Percentiles rank a stretch among this genome's conserved stretches.
These are phyloP conservation scores for Crithidia mellificae DNA, from an alignment of 208 protist species.

Conservation along the genomic window DNA sequence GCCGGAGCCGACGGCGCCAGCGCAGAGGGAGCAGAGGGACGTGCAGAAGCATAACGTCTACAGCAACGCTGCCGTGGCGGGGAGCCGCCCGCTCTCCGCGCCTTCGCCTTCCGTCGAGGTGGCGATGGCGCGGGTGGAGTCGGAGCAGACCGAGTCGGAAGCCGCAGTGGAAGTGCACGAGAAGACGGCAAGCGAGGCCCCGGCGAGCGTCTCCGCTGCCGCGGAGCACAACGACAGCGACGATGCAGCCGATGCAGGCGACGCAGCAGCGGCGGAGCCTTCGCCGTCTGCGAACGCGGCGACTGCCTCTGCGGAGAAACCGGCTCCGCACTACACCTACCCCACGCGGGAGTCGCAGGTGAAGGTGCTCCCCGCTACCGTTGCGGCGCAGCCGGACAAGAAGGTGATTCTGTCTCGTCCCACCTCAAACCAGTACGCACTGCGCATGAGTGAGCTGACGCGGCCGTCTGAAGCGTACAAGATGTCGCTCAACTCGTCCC, in stretches of 20 bases:
- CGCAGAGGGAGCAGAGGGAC: background rate
- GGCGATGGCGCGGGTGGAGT: background rate
- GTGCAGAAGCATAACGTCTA: background rate
- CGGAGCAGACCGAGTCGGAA: background rate
- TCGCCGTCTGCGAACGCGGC: background rate
- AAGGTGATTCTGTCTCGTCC: conserved; percentile 28
- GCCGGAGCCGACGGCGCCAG: background rate
- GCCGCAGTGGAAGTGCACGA: background rate
- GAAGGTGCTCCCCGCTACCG: conserved; percentile 8
- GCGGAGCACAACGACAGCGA: too few relatives aligned
- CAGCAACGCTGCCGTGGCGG: background rate
- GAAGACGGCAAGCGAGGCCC: too few relatives aligned
- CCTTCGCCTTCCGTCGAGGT: background rate
- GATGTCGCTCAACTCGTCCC: conserved; percentile 33
- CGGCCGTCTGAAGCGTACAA: conserved; percentile 50
- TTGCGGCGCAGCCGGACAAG: conserved; percentile 18
- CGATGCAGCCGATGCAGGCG: background rate
- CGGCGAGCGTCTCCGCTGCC: too few relatives aligned
- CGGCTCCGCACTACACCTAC: conserved; percentile 1
- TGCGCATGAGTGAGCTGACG: conserved; percentile 45
- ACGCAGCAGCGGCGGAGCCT: too few relatives aligned
- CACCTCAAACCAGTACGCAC: conserved; percentile 12
- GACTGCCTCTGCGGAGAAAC: background rate
- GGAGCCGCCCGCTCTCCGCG: background rate
- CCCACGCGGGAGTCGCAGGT: background rate